Base-by-base conservation (phyloP, 2,329 filamentous ascomycete genomes). In the Akanthomyces uredinophilus region DNA sequence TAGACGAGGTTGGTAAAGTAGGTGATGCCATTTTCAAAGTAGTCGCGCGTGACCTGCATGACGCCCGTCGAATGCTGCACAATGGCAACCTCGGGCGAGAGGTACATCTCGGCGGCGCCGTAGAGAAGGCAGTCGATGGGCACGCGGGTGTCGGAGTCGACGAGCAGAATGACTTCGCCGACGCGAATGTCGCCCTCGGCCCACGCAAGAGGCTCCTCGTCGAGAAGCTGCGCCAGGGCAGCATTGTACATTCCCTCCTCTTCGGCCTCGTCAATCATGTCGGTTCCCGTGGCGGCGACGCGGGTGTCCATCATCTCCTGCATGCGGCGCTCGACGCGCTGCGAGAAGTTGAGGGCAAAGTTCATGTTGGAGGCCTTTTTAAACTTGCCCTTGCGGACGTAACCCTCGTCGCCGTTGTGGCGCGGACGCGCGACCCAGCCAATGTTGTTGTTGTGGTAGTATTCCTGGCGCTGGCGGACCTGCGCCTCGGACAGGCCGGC, bases 1-100 rank as follows among this genome's bases (percentile, higher is more conserved):
- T 92, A 93, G 67, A 92, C 85, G 57, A 92, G 81, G 69, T 92
- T 87, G 47, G 89, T 92, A 75, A 92, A 92, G 77, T 89, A 92
- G 1, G 88, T 90, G 68, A 91, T 89, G 18, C 76, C 75, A 57
- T 87, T 88, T 73, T 93, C 90, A 67, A 92, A 92, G 74, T 86
- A 90, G 59, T 83, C 87, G 68, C 84, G 78, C 1, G 86, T 84
- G 11, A 92, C 87, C 66, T 92, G 87, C 88, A 92, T 92, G 64
- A 92, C 88, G 29, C 88, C 87, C 6, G 88, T 90, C 0, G 83
- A 83, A 74, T 88, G 89, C 70, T 91, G 88, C 62, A 91, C 79
- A 67, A 91, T 89, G 20, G 83, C 88, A 1, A 90, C 86, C 67
- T 90, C 84, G 0, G 87, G 88, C 16, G 82, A 87, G 65, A 84